Evolutionary conservation across 2,329 filamentous ascomycete genomes (phyloP).

Genomic region (Orbilia blumenaviensis): DNA sequence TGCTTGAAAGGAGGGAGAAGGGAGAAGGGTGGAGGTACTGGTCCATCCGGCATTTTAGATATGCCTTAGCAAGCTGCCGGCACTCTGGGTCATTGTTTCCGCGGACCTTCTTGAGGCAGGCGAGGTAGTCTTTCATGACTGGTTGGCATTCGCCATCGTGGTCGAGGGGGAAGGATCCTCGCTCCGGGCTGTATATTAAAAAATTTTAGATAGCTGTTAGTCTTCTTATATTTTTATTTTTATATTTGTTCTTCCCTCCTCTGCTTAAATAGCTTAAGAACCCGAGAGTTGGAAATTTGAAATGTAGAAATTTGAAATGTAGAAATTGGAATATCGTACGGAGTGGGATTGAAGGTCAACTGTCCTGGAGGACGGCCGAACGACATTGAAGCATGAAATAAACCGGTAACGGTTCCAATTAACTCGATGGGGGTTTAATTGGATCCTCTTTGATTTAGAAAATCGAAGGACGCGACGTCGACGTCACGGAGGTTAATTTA

Average conservation of each 20-base stretch:
- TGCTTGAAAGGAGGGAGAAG: not conserved
- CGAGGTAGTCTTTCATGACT: conserved; percentile 84
- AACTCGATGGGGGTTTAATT: not conserved
- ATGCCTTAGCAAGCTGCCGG: conserved; percentile 83
- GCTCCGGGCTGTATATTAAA: conserved; percentile 75
- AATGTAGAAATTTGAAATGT: too few relatives aligned
- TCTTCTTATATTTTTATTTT: not conserved
- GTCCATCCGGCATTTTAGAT: conserved; percentile 93
- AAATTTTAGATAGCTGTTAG: too few relatives aligned
- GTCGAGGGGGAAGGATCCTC: conserved; percentile 95
- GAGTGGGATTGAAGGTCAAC: conserved; percentile 57
- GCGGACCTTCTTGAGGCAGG: conserved; percentile 82
- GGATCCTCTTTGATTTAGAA: too few relatives aligned
- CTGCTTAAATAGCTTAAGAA: too few relatives aligned
- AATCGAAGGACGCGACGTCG: too few relatives aligned
- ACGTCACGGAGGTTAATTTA: too few relatives aligned
- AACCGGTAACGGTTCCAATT: too few relatives aligned
- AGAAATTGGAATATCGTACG: conserved; percentile 39
- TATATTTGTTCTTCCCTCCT: too few relatives aligned
- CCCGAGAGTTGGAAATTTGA: too few relatives aligned
- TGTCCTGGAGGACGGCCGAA: conserved; percentile 57
- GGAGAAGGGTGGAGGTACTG: conserved; percentile 68
- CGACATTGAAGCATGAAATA: conserved; percentile 51
- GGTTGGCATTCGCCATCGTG: conserved; percentile 94
- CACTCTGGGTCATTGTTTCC: conserved; percentile 89